phyloP scores from a whole-genome alignment of 2,329 filamentous ascomycete genomes.

The Xylogone sp. region DNA sequence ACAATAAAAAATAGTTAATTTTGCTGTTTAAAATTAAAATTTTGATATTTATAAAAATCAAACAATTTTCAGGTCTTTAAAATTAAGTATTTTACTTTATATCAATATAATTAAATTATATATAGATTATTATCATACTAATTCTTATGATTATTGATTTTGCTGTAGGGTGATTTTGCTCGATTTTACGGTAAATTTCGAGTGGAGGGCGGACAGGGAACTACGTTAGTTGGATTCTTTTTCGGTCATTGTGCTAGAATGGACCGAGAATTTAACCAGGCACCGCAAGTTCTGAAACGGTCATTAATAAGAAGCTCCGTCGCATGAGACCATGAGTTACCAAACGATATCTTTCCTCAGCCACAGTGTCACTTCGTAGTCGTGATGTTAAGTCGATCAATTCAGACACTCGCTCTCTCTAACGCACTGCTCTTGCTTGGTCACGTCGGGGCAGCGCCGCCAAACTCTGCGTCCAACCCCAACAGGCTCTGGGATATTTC shows the following conservation, averaged over 20 bases:
- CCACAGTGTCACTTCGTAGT: not conserved
- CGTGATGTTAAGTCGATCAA: not conserved
- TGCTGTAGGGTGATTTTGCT: too few relatives aligned
- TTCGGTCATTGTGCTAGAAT: not conserved
- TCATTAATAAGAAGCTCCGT: not conserved
- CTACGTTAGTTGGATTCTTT: too few relatives aligned
- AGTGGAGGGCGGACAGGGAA: too few relatives aligned
- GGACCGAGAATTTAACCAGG: not conserved
- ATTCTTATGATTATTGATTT: too few relatives aligned
- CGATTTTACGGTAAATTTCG: too few relatives aligned
- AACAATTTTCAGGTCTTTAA: too few relatives aligned
- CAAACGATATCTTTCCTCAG: not conserved
- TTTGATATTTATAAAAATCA: too few relatives aligned
- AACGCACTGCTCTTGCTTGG: not conserved
- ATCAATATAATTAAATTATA: not conserved
- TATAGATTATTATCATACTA: too few relatives aligned
- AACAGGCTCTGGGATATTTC: not conserved
- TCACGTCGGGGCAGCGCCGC: not conserved
- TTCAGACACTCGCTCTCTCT: not conserved
- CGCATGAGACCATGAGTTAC: not conserved
- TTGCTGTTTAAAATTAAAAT: too few relatives aligned
- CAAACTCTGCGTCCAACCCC: not conserved
- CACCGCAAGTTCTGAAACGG: not conserved
- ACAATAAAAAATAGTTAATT: too few relatives aligned
- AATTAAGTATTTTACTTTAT: too few relatives aligned